A percentile compares a stretch with the other conserved stretches of the same genome.
phyloP scores from a whole-genome alignment of 805 yeast genomes.

The Starmera caribaea region DNA sequence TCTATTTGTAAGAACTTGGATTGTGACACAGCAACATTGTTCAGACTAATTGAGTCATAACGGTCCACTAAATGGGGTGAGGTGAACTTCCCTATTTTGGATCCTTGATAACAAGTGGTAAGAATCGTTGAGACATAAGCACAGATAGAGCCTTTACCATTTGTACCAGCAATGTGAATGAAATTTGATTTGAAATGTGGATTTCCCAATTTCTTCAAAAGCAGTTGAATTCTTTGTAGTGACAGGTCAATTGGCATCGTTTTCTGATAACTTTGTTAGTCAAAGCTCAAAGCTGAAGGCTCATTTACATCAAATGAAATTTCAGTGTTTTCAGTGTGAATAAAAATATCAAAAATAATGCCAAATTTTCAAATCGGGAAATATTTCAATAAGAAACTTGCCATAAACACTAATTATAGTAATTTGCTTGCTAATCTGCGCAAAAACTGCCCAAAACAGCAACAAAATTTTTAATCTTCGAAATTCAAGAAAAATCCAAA shows the following conservation, averaged over 20 bases:
- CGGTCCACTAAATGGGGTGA: conserved; percentile 75
- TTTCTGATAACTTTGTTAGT: too few species aligned
- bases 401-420: too few species aligned
- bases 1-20: conserved; percentile 36
- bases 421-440: too few species aligned
- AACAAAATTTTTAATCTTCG: too few species aligned
- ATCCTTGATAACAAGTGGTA: conserved; percentile 27
- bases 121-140: conserved; percentile 68
- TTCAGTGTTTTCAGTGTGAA: too few species aligned
- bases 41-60: conserved; percentile 67
- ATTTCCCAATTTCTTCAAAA: conserved; percentile 45
- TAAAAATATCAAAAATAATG: too few species aligned
- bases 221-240: conserved; percentile 35
- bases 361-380: too few species aligned
- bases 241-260: conserved; percentile 43
- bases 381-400: too few species aligned
- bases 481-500: too few species aligned
- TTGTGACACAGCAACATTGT: conserved; percentile 44
- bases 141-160: conserved; percentile 92
- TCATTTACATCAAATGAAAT: too few species aligned
- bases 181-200: conserved; percentile 61
- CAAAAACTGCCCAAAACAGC: too few species aligned
- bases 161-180: conserved; percentile 93
- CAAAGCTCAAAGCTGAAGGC: too few species aligned
- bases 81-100: conserved; percentile 69